These are phyloP conservation scores for Botrytis pseudocinerea DNA, from an alignment of 2,329 filamentous ascomycete genomes.

Conservation along the genomic window DNA sequence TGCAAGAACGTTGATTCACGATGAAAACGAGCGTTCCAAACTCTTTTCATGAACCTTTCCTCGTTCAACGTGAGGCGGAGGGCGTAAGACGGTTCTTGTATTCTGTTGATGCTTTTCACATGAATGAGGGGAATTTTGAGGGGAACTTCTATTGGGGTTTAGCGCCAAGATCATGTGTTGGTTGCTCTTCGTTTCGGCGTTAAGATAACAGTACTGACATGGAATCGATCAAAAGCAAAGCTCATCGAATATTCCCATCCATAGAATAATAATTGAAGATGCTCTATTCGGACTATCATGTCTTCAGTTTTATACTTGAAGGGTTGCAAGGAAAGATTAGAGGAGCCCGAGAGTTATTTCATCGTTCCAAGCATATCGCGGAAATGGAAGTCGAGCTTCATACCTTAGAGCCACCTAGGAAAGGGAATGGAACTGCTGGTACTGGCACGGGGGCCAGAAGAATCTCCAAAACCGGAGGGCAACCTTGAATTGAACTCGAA, in stretches of 20 bases:
- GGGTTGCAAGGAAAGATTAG: background rate
- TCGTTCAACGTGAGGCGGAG: background rate
- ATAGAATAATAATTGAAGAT: background rate
- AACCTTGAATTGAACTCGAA: background rate
- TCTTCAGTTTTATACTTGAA: background rate
- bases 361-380: slow-evolving; percentile 6
- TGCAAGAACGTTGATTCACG: background rate
- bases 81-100: background rate
- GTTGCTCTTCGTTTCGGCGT: background rate
- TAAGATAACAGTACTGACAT: background rate
- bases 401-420: background rate
- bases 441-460: background rate
- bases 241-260: background rate
- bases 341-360: background rate
- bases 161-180: slow-evolving; percentile 4
- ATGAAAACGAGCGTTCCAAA: background rate
- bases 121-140: slow-evolving; percentile 4
- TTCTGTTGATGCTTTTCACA: background rate
- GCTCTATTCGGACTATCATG: slow-evolving; percentile 4
- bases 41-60: background rate
- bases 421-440: background rate
- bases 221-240: background rate
- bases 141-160: background rate
- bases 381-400: background rate
- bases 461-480: background rate